These are phyloP conservation scores for Moricandia moricandioides DNA, from an alignment of 345 rosid genomes.

Conservation along the genomic window DNA sequence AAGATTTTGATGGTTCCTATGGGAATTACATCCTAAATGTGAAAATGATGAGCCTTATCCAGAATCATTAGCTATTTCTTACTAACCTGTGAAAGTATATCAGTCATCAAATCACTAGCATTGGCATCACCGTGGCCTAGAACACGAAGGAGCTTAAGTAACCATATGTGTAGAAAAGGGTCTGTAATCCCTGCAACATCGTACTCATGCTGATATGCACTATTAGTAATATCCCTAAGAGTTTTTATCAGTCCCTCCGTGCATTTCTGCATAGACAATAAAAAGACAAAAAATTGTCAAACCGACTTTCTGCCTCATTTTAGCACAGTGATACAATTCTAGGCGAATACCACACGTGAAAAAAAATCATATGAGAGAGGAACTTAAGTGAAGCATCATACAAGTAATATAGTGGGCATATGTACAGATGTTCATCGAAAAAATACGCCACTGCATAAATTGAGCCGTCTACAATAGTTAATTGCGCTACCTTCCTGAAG, in stretches of 20 bases:
- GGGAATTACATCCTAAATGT: neutral
- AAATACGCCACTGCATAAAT: too few species aligned
- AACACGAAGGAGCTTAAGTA: constrained; percentile 80
- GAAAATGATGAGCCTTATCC: constrained; percentile 12
- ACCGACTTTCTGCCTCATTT: constrained; percentile 1
- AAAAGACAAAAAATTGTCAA: constrained; percentile 7
- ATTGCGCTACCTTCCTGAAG: constrained; percentile 74
- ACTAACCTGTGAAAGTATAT: constrained; percentile 95
- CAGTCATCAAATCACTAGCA: constrained; percentile 96
- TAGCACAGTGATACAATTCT: neutral
- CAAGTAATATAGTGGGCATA: constrained; percentile 9
- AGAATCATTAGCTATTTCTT: neutral
- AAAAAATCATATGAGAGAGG: neutral
- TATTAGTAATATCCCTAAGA: constrained; percentile 78
- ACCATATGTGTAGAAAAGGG: constrained; percentile 95
- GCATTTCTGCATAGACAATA: constrained; percentile 61
- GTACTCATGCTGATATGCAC: constrained; percentile 96
- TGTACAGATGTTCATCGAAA: neutral
- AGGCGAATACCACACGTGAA: neutral
- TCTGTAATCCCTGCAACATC: constrained; percentile 97
- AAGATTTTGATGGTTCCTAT: neutral
- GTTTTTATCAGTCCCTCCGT: constrained; percentile 85
- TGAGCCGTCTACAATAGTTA: too few species aligned
- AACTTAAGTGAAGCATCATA: neutral
- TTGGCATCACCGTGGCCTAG: constrained; percentile 95